These are phyloP conservation scores for Monosporascus sp. DNA, from an alignment of 2,329 filamentous ascomycete species.

Conservation along the genomic window DNA sequence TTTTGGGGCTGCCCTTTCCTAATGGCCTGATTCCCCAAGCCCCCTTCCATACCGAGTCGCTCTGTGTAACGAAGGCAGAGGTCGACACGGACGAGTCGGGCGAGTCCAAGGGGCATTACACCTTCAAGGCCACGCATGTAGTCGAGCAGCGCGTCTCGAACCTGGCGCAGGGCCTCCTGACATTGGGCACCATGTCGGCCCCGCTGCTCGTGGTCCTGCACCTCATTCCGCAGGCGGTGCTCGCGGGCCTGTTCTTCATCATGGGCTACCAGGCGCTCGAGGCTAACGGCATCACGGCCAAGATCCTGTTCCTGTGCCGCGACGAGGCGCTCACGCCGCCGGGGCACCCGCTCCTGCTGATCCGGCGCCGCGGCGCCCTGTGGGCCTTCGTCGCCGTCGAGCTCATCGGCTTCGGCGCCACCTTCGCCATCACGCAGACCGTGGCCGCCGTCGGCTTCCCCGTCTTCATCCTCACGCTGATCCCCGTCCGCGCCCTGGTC, in stretches of 20 bases:
- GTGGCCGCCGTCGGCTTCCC: conserved; percentile 79
- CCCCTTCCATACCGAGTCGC: conserved; percentile 73
- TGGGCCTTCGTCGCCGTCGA: conserved; percentile 68
- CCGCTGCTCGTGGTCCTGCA: conserved; percentile 69
- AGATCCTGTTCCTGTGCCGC: conserved; percentile 63
- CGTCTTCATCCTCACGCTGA: conserved; percentile 63
- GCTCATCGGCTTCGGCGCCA: conserved; percentile 66
- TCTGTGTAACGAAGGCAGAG: conserved; percentile 62
- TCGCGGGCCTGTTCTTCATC: conserved; percentile 77
- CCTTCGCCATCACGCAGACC: conserved; percentile 78
- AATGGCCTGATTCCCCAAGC: conserved; percentile 82
- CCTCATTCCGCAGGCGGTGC: conserved; percentile 71
- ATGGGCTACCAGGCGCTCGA: conserved; percentile 77
- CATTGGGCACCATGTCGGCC: conserved; percentile 72
- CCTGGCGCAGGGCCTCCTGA: conserved; percentile 70
- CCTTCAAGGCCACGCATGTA: conserved; percentile 51
- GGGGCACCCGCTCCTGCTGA: conserved; percentile 52
- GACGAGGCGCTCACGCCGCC: conserved; percentile 58
- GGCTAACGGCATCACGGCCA: conserved; percentile 71
- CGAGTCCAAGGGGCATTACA: conserved; percentile 50
- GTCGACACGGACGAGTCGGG: conserved; percentile 48
- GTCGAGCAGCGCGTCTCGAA: conserved; percentile 78
- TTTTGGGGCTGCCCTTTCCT: conserved; percentile 73
- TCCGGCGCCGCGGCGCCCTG: conserved; percentile 58
- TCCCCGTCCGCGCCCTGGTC: conserved; percentile 59